Evolutionary conservation across 192 early-diverging fungal species (phyloP), one percentile per base, ranked within the genome.

Genomic region (Phlyctochytrium bullatum): DNA sequence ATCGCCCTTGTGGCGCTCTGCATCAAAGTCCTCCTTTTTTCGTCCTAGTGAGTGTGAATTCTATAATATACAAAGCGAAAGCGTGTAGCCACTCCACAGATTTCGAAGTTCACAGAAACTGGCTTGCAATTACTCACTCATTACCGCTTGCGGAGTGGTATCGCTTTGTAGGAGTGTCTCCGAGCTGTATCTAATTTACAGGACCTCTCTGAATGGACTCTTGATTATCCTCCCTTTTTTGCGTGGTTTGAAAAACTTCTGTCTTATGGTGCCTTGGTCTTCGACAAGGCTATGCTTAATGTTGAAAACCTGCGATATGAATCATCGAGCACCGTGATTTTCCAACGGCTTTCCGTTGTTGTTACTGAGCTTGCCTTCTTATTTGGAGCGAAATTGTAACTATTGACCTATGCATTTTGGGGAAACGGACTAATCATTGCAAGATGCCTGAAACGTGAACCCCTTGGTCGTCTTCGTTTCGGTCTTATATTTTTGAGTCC

Each of bases 91-190:
- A 57, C 52, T 98, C 96, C 59, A 98, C 96, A 23, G 96, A 98
- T 81, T 98, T 98, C 86, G 96, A 98, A 78, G 96, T 98, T 24
- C 96, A 98, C 76, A 86, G 95, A 62, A 95, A 96, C 81, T 96
- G 94, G 94, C 85, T 97, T 25, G 96, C 94, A 28, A 91, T 98
- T 52, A 98, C 96, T 12, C 79, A 88, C 65, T 86, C 83, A 60
- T 74, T 94, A 6, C 91, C 95, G n/a, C 66, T 95, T 34, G 72
- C 73, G 29, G 59, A 84, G 60, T 98, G 95, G 95, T 98, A 97
- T 71, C 78, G 78, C 68, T 92, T 97, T 74, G 85, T 27, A n/a
- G 3, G 17, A 20, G 56, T n/a, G n/a, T 64, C n/a, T 40, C 0
- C 65, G 50, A 20, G 20, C 24, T 20, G 50, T 52, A 31, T 31